A percentile compares a stretch with the other conserved stretches of the same genome.
These are phyloP conservation scores for Neopestalotiopsis sp. DNA, from an alignment of 2,329 filamentous ascomycete species.

Conservation along the genomic window DNA sequence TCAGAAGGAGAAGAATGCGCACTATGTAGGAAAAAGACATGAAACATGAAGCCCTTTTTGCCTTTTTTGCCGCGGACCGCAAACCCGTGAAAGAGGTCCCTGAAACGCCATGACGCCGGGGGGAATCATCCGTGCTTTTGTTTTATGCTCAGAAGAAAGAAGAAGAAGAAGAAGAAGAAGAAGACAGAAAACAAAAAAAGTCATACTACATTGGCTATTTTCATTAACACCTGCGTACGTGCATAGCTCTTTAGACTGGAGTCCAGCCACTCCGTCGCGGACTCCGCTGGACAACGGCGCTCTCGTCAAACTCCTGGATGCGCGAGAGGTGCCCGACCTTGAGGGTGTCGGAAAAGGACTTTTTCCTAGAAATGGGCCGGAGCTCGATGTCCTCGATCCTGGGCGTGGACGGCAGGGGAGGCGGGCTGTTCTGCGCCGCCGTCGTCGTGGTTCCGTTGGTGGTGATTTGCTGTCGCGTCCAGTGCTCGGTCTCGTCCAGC, in stretches of 20 bases:
- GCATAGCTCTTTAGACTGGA: neutral
- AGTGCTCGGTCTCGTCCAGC: conserved; percentile 10
- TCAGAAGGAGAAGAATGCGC: no score
- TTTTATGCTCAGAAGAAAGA: neutral
- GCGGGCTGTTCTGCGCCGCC: neutral
- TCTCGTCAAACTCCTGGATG: conserved; percentile 11
- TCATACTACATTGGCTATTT: no score
- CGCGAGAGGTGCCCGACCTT: conserved; percentile 8
- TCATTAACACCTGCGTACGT: no score
- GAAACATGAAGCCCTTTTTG: neutral
- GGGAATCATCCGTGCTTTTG: neutral
- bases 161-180: no score
- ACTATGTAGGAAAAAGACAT: neutral
- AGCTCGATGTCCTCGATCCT: conserved; percentile 1
- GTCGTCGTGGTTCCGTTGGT: neutral
- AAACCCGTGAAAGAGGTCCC: neutral
- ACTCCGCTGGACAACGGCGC: neutral
- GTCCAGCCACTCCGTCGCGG: neutral
- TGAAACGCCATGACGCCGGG: conserved; percentile 1
- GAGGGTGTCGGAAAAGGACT: neutral
- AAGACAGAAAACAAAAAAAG: no score
- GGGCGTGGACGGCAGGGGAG: neutral
- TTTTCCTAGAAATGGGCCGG: neutral
- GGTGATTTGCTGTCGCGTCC: conserved; percentile 7
- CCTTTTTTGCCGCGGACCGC: neutral